These are phyloP conservation scores for Vaccinium macrocarpon DNA, from an alignment of 148 eudicot species.

Conservation along the genomic window DNA sequence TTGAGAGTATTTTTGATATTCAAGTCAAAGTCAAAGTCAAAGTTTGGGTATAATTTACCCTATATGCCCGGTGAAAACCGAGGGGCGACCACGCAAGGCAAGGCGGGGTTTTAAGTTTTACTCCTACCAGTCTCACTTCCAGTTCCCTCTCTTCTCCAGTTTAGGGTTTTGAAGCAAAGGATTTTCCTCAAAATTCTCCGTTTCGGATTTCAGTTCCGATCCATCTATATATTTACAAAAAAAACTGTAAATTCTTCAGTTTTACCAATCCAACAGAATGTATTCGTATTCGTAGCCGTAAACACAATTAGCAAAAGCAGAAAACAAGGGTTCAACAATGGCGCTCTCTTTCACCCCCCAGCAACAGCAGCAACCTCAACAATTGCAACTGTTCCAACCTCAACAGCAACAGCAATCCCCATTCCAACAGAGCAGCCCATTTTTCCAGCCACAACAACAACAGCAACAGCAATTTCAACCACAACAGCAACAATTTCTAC, in stretches of 20 bases:
- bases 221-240: too few species aligned
- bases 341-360: conserved; percentile 64
- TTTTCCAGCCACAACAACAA: conserved; percentile 31
- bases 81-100: background rate
- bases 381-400: conserved; percentile 27
- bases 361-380: conserved; percentile 36
- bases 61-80: too few species aligned
- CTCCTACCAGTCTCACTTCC: background rate
- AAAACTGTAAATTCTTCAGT: background rate
- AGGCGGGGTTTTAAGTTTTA: background rate
- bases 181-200: background rate
- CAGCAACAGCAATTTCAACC: conserved; percentile 31
- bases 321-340: conserved; percentile 31
- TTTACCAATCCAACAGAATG: background rate
- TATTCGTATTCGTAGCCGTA: background rate
- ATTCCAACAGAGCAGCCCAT: conserved; percentile 20
- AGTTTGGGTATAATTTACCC: too few species aligned
- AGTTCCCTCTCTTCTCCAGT: background rate
- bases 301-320: background rate
- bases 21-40: too few species aligned
- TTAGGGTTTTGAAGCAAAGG: conserved; percentile 17
- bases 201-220: background rate
- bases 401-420: conserved; percentile 33
- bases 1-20: too few species aligned
- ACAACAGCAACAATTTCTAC: conserved; percentile 28